phyloP scores from a whole-genome alignment of 768 basidiomycete species.

The Leccinum incarnatum region DNA sequence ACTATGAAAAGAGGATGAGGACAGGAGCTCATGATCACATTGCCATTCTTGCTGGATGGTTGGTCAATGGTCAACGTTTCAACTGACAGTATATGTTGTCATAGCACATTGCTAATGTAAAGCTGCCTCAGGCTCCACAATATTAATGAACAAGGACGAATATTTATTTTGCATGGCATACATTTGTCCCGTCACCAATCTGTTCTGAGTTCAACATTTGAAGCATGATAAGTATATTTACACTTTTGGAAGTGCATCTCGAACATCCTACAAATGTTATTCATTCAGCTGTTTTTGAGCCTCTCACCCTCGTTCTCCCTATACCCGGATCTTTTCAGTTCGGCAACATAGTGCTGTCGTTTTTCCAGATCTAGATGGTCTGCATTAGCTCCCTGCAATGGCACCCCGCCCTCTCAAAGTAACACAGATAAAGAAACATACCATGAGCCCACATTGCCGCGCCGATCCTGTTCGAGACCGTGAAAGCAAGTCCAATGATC shows the following conservation, averaged over 20 bases:
- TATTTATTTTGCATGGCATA: no score
- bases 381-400: neutral
- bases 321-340: conserved; percentile 4
- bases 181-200: neutral
- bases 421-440: conserved; percentile 26
- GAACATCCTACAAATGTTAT: neutral
- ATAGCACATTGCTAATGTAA: no score
- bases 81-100: no score
- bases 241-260: neutral
- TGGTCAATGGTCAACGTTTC: no score
- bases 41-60: no score
- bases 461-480: conserved; percentile 83
- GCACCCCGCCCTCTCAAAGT: neutral
- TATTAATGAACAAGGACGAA: no score
- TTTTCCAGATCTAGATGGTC: conserved; percentile 57
- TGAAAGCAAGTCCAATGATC: conserved; percentile 76
- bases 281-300: conserved; percentile 1
- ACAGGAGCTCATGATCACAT: no score
- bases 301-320: neutral
- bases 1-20: no score
- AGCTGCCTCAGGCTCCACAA: no score
- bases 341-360: conserved; percentile 46
- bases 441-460: conserved; percentile 95
- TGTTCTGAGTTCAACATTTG: neutral
- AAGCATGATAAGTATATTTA: neutral